Evolutionary conservation across 2,329 filamentous ascomycete genomes (phyloP), one percentile per base, ranked within the genome.

Genomic region (Pseudopyrenochaeta lycopersici): DNA sequence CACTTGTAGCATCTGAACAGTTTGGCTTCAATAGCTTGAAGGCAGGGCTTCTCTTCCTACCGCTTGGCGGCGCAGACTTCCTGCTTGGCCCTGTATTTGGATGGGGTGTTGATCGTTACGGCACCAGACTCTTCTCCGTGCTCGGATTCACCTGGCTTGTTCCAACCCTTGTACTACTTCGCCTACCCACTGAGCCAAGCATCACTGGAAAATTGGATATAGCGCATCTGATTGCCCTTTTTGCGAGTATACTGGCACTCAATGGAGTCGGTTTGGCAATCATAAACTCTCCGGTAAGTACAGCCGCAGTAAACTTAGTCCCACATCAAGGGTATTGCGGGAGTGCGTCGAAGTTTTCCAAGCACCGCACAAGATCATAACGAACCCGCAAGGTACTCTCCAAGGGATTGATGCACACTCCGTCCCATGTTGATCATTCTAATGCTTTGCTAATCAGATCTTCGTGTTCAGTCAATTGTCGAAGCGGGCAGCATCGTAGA

Each of bases 401-500:
- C 15, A 11, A 17, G 12, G n/a, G n/a, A n/a, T n/a, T n/a, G n/a
- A n/a, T n/a, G n/a, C n/a, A n/a, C n/a, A n/a, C n/a, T n/a, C n/a
- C n/a, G n/a, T n/a, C n/a, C n/a, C n/a, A n/a, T n/a, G n/a, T 27
- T 27, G 23, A 27, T 27, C 23, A 27, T 27, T 4, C 4, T 27
- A 27, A 27, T 5, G 23, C 23, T 27, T 27, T 27, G 23, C 23
- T 27, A 27, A 27, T 27, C 9, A 27, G 4, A 27, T 27, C 23
- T 5, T 9, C 23, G 9, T 27, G 9, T 27, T 27, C 23, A 27
- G 23, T 78, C 78, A 9, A 79, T 87, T 7, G 85, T 88, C 15
- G 85, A 88, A 67, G 78, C 83, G 1, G 83, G 83, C 4, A 73
- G 77, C 10, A 77, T 87, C 0, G 79, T 87, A 1, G 80, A 84